Evolutionary conservation across 2,329 filamentous ascomycete species (phyloP).

Genomic region (Akanthomyces lecanii): DNA sequence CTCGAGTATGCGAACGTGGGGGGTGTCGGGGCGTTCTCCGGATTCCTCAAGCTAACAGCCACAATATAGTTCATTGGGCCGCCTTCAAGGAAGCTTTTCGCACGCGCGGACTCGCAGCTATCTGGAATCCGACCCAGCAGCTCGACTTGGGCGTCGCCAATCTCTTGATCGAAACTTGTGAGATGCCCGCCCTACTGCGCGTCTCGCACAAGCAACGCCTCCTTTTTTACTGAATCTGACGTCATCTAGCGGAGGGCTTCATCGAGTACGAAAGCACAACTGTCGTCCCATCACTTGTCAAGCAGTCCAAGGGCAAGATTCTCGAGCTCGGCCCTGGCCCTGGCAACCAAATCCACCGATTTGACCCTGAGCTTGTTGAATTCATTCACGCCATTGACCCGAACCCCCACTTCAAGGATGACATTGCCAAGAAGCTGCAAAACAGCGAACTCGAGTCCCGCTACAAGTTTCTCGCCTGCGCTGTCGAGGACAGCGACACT

Average conservation of each 20-base stretch:
- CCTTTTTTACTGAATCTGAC: background rate
- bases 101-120: slow-evolving; percentile 1
- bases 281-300: slow-evolving; percentile 9
- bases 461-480: slow-evolving; percentile 34
- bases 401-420: slow-evolving; percentile 31
- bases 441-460: slow-evolving; percentile 27
- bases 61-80: slow-evolving; percentile 1
- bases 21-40: background rate
- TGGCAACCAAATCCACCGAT: slow-evolving; percentile 41
- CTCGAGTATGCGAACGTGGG: background rate
- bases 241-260: background rate
- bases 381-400: slow-evolving; percentile 39
- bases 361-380: slow-evolving; percentile 28
- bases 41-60: background rate
- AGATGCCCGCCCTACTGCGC: background rate
- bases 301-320: slow-evolving; percentile 22
- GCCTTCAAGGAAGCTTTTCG: slow-evolving; percentile 4
- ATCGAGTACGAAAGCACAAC: slow-evolving; percentile 15
- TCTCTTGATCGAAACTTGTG: slow-evolving; percentile 12
- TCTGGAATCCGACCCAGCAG: slow-evolving; percentile 3
- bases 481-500: slow-evolving; percentile 35
- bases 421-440: slow-evolving; percentile 30
- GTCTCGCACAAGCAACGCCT: background rate
- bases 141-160: slow-evolving; percentile 8
- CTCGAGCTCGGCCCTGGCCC: slow-evolving; percentile 42